Percentiles rank a stretch among this genome's conserved stretches.
Evolutionary conservation across 1,139 yeast species (phyloP).

Genomic region (Magnusiomyces paraingens): DNA sequence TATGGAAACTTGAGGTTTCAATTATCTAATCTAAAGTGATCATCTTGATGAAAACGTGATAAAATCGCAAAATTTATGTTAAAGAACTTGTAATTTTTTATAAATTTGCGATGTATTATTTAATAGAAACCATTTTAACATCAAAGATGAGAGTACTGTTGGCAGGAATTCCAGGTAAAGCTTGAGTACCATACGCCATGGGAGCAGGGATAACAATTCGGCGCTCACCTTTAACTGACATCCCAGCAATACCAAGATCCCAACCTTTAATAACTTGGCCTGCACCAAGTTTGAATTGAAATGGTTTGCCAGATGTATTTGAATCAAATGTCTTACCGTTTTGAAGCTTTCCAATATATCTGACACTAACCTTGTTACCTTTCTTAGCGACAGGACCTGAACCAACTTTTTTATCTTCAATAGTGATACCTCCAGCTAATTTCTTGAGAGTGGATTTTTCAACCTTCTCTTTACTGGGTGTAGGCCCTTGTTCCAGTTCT

Average conservation of each 20-base stretch:
- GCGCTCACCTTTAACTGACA: constrained; percentile 99
- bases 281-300: constrained; percentile 81
- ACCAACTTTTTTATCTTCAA: constrained; percentile 90
- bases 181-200: constrained; percentile 93
- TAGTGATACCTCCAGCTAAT: constrained; percentile 84
- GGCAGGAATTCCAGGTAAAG: constrained; percentile 94
- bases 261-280: constrained; percentile 99
- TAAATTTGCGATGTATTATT: too few species aligned
- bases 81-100: too few species aligned
- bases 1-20: too few species aligned
- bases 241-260: constrained; percentile 97
- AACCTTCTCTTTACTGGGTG: constrained; percentile 24
- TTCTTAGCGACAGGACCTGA: constrained; percentile 82
- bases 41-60: too few species aligned
- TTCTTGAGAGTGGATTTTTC: constrained; percentile 54
- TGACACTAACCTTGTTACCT: constrained; percentile 88
- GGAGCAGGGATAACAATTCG: constrained; percentile 93
- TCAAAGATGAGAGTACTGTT: constrained; percentile 94
- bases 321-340: constrained; percentile 96
- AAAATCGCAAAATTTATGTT: too few species aligned
- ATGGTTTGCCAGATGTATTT: constrained; percentile 96
- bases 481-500: constrained; percentile 90
- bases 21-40: too few species aligned
- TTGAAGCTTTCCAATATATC: constrained; percentile 95
- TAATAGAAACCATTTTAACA: constrained; percentile 85